Evolutionary conservation across 176 grass and related monocot genomes (phyloP).

Genomic region (Eragrostis nindensis): DNA sequence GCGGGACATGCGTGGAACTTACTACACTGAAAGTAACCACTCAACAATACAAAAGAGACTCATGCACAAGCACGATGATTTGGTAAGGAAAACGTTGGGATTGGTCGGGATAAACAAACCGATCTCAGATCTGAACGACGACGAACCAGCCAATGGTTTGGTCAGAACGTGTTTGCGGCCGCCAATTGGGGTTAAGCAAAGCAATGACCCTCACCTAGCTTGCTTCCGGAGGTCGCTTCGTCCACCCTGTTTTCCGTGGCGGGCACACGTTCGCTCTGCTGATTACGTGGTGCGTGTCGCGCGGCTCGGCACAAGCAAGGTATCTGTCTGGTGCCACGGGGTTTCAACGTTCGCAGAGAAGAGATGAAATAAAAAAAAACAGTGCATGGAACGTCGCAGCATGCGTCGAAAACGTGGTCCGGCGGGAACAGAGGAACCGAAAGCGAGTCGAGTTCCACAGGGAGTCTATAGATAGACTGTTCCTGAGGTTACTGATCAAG

Average conservation of each 20-base stretch:
- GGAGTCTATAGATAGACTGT: neutral
- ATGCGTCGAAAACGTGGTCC: neutral
- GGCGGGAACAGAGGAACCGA: neutral
- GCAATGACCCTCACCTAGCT: constrained; percentile 1
- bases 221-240: neutral
- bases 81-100: constrained; percentile 20
- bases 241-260: neutral
- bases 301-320: neutral
- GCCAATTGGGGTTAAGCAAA: neutral
- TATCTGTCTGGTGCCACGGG: neutral
- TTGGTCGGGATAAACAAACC: constrained; percentile 22
- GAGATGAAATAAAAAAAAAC: neutral
- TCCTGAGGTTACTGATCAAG: neutral
- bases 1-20: neutral
- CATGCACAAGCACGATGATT: neutral
- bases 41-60: neutral
- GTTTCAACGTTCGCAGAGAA: neutral
- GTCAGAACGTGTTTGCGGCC: constrained; percentile 36
- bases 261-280: neutral
- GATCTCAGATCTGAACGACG: neutral
- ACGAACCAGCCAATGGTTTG: constrained; percentile 18
- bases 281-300: constrained; percentile 16
- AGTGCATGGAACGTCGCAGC: neutral
- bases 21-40: neutral
- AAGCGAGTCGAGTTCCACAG: too few relatives aligned